Evolutionary conservation across 495 filamentous ascomycete genomes (phyloP).

Genomic region (Neurospora sp.): DNA sequence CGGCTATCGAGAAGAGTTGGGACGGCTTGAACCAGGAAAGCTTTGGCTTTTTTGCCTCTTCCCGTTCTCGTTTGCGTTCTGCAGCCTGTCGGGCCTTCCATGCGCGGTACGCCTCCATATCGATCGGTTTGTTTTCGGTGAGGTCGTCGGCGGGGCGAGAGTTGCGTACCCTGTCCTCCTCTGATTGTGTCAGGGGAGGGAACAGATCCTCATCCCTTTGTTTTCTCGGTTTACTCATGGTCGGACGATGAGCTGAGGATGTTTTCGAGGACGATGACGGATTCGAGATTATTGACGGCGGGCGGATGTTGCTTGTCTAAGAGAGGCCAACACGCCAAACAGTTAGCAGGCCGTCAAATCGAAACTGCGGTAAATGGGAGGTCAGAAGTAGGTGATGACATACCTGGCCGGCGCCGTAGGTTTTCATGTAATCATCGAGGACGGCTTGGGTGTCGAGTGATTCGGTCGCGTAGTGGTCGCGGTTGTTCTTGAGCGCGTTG

Average conservation of each 20-base stretch:
- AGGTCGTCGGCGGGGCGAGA: background rate
- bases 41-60: background rate
- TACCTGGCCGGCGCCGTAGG: slow-evolving; percentile 15
- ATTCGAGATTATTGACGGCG: background rate
- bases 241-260: background rate
- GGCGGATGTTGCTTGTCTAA: background rate
- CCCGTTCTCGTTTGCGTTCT: background rate
- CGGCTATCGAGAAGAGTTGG: background rate
- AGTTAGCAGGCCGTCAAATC: background rate
- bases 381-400: slow-evolving; percentile 3
- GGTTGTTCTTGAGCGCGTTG: background rate
- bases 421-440: slow-evolving; percentile 12
- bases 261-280: background rate
- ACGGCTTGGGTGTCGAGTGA: slow-evolving; percentile 20
- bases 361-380: background rate
- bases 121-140: background rate
- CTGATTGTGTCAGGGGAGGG: background rate
- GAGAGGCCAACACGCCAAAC: background rate
- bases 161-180: background rate
- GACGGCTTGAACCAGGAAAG: background rate
- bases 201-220: background rate
- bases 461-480: slow-evolving; percentile 11
- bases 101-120: background rate
- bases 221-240: background rate
- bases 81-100: background rate